Evolutionary conservation across 495 filamentous ascomycete genomes (phyloP).

Genomic region (Hypoxylon fragiforme): DNA sequence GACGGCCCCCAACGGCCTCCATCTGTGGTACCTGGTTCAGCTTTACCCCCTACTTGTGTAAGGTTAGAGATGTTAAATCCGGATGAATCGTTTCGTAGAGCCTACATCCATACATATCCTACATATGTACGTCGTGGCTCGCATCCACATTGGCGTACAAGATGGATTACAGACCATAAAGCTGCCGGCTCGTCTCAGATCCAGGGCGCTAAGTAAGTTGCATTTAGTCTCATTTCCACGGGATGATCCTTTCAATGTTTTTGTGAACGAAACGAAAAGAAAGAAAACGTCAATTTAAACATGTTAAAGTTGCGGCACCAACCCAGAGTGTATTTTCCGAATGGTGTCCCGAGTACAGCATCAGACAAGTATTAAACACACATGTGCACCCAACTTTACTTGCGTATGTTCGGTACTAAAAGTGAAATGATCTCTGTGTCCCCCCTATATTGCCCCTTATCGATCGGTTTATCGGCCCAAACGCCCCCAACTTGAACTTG

Average conservation of each 20-base stretch:
- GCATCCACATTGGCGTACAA: neutral
- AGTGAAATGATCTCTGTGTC: too few species aligned
- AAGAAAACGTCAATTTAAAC: conserved; percentile 6
- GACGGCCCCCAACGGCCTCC: too few species aligned
- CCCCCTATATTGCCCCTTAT: neutral
- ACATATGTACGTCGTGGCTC: neutral
- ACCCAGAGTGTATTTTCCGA: conserved; percentile 14
- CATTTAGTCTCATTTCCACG: conserved; percentile 4
- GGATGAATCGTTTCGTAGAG: too few species aligned
- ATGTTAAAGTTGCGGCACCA: conserved; percentile 21
- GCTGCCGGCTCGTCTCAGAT: conserved; percentile 2
- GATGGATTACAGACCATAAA: neutral
- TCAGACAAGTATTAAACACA: neutral
- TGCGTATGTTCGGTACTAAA: too few species aligned
- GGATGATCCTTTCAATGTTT: neutral
- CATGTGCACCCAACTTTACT: neutral
- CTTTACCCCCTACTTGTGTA: too few species aligned
- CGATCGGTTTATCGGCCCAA: neutral
- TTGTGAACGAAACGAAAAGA: too few species aligned
- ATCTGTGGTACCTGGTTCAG: too few species aligned
- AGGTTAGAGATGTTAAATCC: too few species aligned
- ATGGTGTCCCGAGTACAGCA: conserved; percentile 11
- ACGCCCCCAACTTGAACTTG: too few species aligned
- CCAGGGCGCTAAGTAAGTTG: neutral
- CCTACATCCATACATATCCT: too few species aligned